phyloP scores from a whole-genome alignment of 2,329 filamentous ascomycete species.

The Epichloe sibirici region DNA sequence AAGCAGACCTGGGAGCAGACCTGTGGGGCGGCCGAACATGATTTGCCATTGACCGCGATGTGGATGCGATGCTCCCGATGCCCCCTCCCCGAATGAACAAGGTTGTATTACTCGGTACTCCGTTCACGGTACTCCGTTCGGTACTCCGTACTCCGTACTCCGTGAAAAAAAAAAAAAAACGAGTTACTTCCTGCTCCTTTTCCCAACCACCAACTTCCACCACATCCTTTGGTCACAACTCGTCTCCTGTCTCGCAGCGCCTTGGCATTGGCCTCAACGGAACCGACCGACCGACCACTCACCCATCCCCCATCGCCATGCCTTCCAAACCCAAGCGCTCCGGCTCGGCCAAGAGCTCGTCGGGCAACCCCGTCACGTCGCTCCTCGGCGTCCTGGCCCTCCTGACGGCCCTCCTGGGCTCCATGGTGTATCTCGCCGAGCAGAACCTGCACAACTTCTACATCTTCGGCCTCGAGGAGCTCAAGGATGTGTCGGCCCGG shows the following conservation, averaged over 20 bases:
- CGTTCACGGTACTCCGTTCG: too few species aligned
- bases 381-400: slow-evolving; percentile 39
- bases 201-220: too few species aligned
- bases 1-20: too few species aligned
- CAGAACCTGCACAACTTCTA: slow-evolving; percentile 54
- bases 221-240: not conserved
- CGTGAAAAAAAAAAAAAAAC: too few species aligned
- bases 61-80: too few species aligned
- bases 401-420: slow-evolving; percentile 40
- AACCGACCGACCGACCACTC: not conserved
- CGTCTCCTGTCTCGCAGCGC: not conserved
- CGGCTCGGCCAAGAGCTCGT: slow-evolving; percentile 6
- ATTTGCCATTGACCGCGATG: too few species aligned
- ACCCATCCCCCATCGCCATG: not conserved
- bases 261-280: too few species aligned
- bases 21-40: too few species aligned
- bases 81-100: too few species aligned
- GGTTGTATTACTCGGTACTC: too few species aligned
- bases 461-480: slow-evolving; percentile 57
- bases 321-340: slow-evolving; percentile 8
- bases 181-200: too few species aligned
- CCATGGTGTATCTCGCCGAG: slow-evolving; percentile 43
- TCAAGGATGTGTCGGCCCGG: slow-evolving; percentile 55
- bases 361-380: slow-evolving; percentile 11
- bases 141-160: too few species aligned